Conservation (phyloP, 345 rosid genomes). For the Acer negundo region DNA sequence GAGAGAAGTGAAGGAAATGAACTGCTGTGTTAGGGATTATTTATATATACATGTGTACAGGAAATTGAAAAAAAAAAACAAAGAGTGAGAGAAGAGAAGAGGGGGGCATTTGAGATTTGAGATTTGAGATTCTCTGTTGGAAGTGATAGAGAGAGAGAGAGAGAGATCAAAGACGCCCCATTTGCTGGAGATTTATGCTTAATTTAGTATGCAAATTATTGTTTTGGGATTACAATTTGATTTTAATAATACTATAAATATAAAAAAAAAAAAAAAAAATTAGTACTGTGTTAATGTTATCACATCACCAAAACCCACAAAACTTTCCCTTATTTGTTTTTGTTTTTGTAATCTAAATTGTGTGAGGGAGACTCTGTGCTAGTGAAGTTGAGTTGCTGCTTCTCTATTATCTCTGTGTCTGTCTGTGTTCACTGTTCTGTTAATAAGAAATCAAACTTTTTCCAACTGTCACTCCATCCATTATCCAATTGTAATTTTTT, state of each 20-base stretch:
- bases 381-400: not conserved
- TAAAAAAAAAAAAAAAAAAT: too few species aligned
- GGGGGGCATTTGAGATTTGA: constrained; percentile 15
- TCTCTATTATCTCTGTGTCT: not conserved
- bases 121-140: not conserved
- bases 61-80: too few species aligned
- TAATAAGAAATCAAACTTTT: not conserved
- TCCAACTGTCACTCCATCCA: not conserved
- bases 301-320: constrained; percentile 15
- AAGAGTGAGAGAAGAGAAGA: not conserved
- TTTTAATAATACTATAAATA: not conserved
- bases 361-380: not conserved
- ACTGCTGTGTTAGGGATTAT: not conserved
- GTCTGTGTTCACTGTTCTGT: not conserved
- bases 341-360: not conserved
- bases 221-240: constrained; percentile 16
- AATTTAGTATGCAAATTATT: constrained; percentile 8
- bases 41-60: not conserved
- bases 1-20: constrained; percentile 32
- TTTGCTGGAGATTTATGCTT: constrained; percentile 23
- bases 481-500: too few species aligned
- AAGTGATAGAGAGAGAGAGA: not conserved
- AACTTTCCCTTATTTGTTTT: not conserved
- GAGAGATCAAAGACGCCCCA: constrained; percentile 19
- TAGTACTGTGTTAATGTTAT: too few species aligned